Base-by-base conservation (phyloP, 2,329 filamentous ascomycete genomes). In the Pleoardoris graminearum region DNA sequence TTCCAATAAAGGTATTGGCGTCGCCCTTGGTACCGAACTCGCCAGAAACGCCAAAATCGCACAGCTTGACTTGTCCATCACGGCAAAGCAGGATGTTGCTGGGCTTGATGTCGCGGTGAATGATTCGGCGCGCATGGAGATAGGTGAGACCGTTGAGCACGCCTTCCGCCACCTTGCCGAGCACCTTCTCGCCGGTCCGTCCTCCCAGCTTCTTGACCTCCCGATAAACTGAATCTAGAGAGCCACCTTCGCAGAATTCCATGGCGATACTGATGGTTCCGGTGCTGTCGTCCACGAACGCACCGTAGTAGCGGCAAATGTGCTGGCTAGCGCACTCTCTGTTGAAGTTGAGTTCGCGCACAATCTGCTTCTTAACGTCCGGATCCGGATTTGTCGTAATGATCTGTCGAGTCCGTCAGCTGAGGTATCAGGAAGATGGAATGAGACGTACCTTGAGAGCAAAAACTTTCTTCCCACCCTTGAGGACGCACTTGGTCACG, bases 1-100 rank as follows among this genome's bases (percentile, higher is more conserved):
- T 99, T 58, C 94, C 94, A 70, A 99, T 99, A 69, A 99, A 99
- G 0, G 94, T 99, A 73, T 97, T 97, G 60, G 94, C 94, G 72
- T 97, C 94, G 48, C 94, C 94, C 75, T 99, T 97, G 44, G 94
- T 99, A 60, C 94, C 95, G 70, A 97, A 97, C 74, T 97, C 94
- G 61, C 94, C 94, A 53, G 90, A 96, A 42, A 99, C 94, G 64
- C 94, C 94, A 72, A 99, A 99, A 77, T 99, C 94, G 77, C 94
- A 99, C 14, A 99, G 85, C 77, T 99, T 99, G 60, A 99, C 93
- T 65, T 96, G 89, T 29, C 94, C 94, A 37, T 72, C 70, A 55
- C 93, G 88, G 71, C 91, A 96, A 25, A 99, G 82, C 19, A 99
- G 82, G 63, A 99, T 97, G 73, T 99, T 99, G 57, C 90, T 95